Evolutionary conservation across 148 eudicot species (phyloP), one percentile per base, ranked within the genome.

Genomic region (Amaranthus hypochondriacus): DNA sequence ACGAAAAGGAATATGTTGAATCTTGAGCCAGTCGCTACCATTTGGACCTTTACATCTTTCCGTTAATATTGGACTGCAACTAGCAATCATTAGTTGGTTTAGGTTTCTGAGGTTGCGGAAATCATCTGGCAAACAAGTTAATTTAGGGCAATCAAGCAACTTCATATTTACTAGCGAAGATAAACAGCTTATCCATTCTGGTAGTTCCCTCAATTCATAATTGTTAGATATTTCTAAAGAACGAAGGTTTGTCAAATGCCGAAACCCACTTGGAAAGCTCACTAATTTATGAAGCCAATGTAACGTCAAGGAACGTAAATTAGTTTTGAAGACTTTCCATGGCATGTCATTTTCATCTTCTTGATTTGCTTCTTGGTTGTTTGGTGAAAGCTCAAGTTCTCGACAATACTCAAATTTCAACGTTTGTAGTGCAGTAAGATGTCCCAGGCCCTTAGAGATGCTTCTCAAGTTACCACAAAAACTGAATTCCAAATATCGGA

Each of bases 281-380:
- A 44, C 28, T 11, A 78, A 14, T n/a, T 50, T 72, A 5, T n/a
- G 52, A 28, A 72, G 6, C 5, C 1, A 7, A 15, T 44, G 7
- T 0, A 78, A 42, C 42, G n/a, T 18, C 76, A 78, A 60, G 59
- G 51, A 44, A 8, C 65, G 73, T 43, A 80, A 73, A 43, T 70
- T 68, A n/a, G n/a, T n/a, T 3, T 39, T 68, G 13, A 80, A 47
- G 48, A 70, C 68, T 67, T 75, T 75, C 76, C 76, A 80, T 52
- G 79, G 63, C 82, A 75, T 66, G 28, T 57, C 64, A 48, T 67
- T 56, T 4, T 55, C 73, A 14, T 50, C 52, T 50, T 3, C 7
- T 18, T 49, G 58, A 15, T 73, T 51, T n/a, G n/a, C n/a, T n/a
- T n/a, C n/a, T n/a, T n/a, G n/a, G n/a, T n/a, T n/a, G 7, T 62